Conservation (phyloP, 164 flowering plant species). For the Nelumbo lutea region DNA sequence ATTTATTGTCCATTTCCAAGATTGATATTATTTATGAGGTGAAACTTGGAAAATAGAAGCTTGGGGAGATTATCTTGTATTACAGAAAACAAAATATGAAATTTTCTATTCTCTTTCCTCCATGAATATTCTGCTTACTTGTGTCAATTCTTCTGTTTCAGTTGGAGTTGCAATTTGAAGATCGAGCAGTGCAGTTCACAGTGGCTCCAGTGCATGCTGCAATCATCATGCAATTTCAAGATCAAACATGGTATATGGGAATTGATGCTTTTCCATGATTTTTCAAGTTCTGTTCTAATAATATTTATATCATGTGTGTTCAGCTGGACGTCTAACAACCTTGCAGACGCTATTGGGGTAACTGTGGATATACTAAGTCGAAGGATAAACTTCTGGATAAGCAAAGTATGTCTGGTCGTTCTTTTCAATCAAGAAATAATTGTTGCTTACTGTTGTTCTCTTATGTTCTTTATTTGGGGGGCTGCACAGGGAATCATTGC, state of each 20-base stretch:
- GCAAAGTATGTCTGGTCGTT: constrained; percentile 53
- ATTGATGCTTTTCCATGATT: constrained; percentile 1
- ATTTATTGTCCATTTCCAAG: neutral
- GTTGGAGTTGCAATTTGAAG: constrained; percentile 96
- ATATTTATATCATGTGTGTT: constrained; percentile 15
- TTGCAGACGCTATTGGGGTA: constrained; percentile 76
- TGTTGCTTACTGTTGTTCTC: neutral
- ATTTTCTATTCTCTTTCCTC: neutral
- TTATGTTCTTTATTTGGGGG: neutral
- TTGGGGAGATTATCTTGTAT: neutral
- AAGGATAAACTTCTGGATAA: constrained; percentile 87
- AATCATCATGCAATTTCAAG: constrained; percentile 92
- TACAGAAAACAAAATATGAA: neutral
- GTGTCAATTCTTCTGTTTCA: constrained; percentile 19
- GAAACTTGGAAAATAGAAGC: neutral
- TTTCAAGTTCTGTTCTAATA: neutral
- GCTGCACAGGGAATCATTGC: constrained; percentile 58
- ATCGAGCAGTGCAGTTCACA: constrained; percentile 61
- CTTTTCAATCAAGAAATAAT: neutral
- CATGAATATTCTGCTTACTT: neutral
- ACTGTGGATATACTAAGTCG: constrained; percentile 71
- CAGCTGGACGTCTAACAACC: constrained; percentile 88
- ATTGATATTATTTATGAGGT: neutral
- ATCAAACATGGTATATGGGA: constrained; percentile 53
- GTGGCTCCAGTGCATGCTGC: constrained; percentile 89